Conservation (phyloP, 441 rosid species). For the Monsonia emarginata region DNA sequence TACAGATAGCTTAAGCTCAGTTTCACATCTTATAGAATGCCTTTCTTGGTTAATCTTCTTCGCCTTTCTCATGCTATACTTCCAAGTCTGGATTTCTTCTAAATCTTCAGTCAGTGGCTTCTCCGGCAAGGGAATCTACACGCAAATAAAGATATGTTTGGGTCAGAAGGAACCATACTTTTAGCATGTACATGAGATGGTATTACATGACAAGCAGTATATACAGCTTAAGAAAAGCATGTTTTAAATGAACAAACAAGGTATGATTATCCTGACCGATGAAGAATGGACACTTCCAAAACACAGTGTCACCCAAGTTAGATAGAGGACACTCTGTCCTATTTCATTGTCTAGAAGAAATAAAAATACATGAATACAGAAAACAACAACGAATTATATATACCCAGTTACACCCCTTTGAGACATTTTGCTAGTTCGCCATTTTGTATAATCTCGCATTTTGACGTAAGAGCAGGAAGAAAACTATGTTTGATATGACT, state of each 20-base stretch:
- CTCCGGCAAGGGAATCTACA: conserved; percentile 65
- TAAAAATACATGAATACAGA: no score
- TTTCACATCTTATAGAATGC: conserved; percentile 90
- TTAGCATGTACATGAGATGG: not conserved
- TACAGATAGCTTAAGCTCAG: conserved; percentile 90
- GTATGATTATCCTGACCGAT: not conserved
- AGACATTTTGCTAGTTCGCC: no score
- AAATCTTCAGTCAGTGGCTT: conserved; percentile 65
- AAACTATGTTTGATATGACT: no score
- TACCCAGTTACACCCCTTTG: no score
- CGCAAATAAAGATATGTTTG: not conserved
- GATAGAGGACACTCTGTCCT: no score
- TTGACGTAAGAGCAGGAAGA: no score
- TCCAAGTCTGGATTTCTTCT: conserved; percentile 58
- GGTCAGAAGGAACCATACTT: conserved; percentile 2
- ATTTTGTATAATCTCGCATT: no score
- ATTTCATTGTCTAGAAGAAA: no score
- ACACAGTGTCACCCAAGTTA: no score
- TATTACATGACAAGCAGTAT: not conserved
- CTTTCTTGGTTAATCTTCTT: conserved; percentile 74
- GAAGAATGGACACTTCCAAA: no score
- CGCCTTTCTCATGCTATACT: conserved; percentile 52
- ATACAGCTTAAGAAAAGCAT: not conserved
- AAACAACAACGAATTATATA: no score
- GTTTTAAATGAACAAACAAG: not conserved